These are phyloP conservation scores for Schizosaccharomyces lindneri DNA, from an alignment of 805 yeast species.

Conservation along the genomic window DNA sequence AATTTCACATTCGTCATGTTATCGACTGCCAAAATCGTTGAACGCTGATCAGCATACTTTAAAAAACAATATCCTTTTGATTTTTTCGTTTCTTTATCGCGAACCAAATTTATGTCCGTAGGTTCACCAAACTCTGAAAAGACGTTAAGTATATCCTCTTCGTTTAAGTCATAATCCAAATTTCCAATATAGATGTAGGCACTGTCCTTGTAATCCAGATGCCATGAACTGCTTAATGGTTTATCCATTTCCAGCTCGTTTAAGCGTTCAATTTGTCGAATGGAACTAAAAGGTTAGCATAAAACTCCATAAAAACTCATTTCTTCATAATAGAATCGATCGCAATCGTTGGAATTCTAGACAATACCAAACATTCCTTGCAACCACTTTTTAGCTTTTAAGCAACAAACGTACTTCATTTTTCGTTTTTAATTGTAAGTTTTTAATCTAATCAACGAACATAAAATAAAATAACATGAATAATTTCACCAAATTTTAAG, in stretches of 20 bases:
- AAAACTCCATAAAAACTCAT: no score
- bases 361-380: no score
- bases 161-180: constrained; percentile 36
- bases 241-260: constrained; percentile 39
- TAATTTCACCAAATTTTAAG: no score
- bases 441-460: no score
- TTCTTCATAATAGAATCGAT: no score
- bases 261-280: constrained; percentile 3
- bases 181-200: constrained; percentile 61
- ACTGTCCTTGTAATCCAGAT: constrained; percentile 52
- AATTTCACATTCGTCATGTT: constrained; percentile 49
- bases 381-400: no score
- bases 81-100: constrained; percentile 40
- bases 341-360: no score
- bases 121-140: constrained; percentile 85
- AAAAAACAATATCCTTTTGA: constrained; percentile 58
- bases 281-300: not conserved
- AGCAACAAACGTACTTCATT: no score
- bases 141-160: constrained; percentile 48
- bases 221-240: constrained; percentile 49
- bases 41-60: constrained; percentile 58
- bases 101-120: constrained; percentile 39
- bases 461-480: no score
- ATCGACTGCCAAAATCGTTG: constrained; percentile 68
- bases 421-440: no score